Base-by-base conservation (phyloP, 1,139 yeast genomes). In the Yamadazyma atlantica region DNA sequence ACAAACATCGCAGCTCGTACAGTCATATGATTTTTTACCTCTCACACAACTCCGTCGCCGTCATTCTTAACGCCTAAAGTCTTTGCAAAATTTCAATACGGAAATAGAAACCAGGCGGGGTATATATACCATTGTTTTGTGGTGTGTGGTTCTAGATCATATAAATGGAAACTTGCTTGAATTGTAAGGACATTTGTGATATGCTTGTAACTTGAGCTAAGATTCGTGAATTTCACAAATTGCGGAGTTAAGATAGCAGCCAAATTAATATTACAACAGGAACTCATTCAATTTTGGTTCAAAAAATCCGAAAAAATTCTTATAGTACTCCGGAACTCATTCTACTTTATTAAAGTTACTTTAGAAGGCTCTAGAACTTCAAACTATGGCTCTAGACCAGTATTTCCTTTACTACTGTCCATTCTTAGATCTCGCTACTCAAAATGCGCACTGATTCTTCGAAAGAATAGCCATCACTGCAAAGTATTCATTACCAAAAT, bases 401-500 rank as follows among this genome's bases (percentile, higher is more conserved):
- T 19, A 19, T 19, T 19, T 19, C 22, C 6, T 19, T 19, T 19
- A 6, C 22, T 9, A 19, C 9, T 6, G 22, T 19, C 9, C 6
- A 19, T 9, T 6, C 8, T 9, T 19, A 6, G 22, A 19, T 23
- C 26, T 23, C 11, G 26, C n/a, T n/a, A n/a, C n/a, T n/a, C n/a
- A n/a, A n/a, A n/a, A 23, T 23, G 12, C 26, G 11, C 26, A 10
- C 11, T n/a, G 26, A 6, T n/a, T 5, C 22, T 19, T 6, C 22
- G 22, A 19, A 19, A 23, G 12, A 10, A 23, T n/a, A 8, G 11
- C 11, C 26, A n/a, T 23, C 12, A 23, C 26, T 23, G 4, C 26
- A 23, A 23, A n/a, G n/a, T n/a, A n/a, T 23, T 19, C 8, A 6
- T 6, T 19, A 19, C 9, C 6, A 19, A 9, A 7, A 41, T 43